Evolutionary conservation across 192 early-diverging fungal species (phyloP), one percentile per base, ranked within the genome.

Genomic region (Kickxella alabastrina): DNA sequence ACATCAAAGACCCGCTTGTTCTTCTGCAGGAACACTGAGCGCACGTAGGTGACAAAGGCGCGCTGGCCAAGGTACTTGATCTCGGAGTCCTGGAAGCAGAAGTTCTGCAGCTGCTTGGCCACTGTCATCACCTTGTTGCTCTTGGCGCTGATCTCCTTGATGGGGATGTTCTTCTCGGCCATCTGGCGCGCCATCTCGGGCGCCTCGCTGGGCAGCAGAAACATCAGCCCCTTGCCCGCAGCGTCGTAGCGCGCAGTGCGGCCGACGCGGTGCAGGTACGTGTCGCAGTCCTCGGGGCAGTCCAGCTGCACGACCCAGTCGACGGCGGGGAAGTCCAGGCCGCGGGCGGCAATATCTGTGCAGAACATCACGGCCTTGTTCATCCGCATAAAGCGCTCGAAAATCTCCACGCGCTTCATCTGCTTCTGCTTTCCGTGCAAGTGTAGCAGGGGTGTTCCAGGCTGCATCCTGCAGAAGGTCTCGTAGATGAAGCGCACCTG

Each of bases 261-360:
- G 1, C 97, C 97, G 5, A 97, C 97, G 39, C 97, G 89, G 62
- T 99, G 97, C 67, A 99, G 91, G 75, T 99, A 97, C 1, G 95
- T 99, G 40, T 83, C 90, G 29, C 87, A 86, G 76, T 96, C 89
- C 64, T 97, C 97, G 32, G 97, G 97, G 45, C 92, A 95, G 65
- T 99, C 97, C 40, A 95, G 58, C 53, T 99, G 97, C 34, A 99
- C 82, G 25, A 99, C 97, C 97, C 97, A 99, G 67, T 99, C 91
- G 4, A 99, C 95, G 10, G 92, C 87, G 0, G 97, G 95, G 59
- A 99, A 96, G 72, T 99, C 97, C 28, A 99, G 77, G 21, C 97
- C 97, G 56, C 93, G 90, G 3, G 96, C 88, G 10, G 96, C 92
- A 62, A 99, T 83, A 64, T 99, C 96, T 0, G 96, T 99, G 39